A percentile compares a stretch with the other conserved stretches of the same genome.
These are phyloP conservation scores for Novakomyces olei DNA, from an alignment of 805 yeast genomes.

Conservation along the genomic window DNA sequence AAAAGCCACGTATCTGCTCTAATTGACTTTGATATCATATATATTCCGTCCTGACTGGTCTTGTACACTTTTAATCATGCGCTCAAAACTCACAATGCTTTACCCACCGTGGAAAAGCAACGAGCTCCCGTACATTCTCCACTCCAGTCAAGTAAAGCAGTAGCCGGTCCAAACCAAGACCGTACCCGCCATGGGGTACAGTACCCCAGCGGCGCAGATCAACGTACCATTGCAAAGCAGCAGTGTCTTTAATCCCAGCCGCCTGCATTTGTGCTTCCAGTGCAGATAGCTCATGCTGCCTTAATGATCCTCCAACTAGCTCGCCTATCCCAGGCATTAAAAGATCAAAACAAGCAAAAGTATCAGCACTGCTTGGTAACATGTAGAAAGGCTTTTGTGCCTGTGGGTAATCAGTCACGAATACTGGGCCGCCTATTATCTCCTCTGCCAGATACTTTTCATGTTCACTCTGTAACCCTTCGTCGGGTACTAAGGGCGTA, in stretches of 20 bases:
- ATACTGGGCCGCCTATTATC: slow-evolving; percentile 46
- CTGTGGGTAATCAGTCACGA: slow-evolving; percentile 72
- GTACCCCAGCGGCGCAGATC: slow-evolving; percentile 53
- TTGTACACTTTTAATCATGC: background rate
- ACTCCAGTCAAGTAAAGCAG: slow-evolving; percentile 48
- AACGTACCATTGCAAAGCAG: slow-evolving; percentile 56
- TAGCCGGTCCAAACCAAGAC: slow-evolving; percentile 79
- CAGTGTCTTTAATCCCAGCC: slow-evolving; percentile 34
- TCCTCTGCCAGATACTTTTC: slow-evolving; percentile 76
- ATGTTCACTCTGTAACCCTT: slow-evolving; percentile 55
- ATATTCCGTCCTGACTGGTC: too few relatives aligned
- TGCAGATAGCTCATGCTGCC: slow-evolving; percentile 42
- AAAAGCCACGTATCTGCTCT: too few relatives aligned
- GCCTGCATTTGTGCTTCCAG: slow-evolving; percentile 29
- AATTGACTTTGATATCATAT: too few relatives aligned
- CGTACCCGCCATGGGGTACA: slow-evolving; percentile 92
- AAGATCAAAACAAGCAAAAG: slow-evolving; percentile 80
- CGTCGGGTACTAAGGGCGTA: slow-evolving; percentile 42
- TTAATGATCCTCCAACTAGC: slow-evolving; percentile 77
- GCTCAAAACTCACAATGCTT: slow-evolving; percentile 16
- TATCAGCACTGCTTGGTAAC: slow-evolving; percentile 27
- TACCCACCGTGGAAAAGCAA: slow-evolving; percentile 66
- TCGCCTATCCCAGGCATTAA: slow-evolving; percentile 85
- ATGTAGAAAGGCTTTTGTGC: slow-evolving; percentile 76
- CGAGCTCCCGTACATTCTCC: slow-evolving; percentile 66